phyloP scores from a whole-genome alignment of 1,284 basidiomycete species.

The Moniliella sp. region DNA sequence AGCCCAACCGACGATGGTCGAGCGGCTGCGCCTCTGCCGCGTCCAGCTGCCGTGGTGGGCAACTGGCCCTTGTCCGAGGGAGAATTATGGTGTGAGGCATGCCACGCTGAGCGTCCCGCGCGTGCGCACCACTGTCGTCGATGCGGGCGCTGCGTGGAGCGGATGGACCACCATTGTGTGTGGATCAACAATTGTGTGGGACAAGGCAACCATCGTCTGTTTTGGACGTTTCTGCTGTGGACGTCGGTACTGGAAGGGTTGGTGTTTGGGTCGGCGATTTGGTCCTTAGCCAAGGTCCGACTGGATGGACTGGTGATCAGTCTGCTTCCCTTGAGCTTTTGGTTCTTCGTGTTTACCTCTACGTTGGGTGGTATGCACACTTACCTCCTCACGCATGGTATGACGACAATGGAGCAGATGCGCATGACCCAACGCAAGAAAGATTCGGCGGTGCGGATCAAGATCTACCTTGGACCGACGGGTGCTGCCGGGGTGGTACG shows the following conservation, averaged over 20 bases:
- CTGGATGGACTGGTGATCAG: constrained; percentile 49
- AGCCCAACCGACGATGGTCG: too few relatives aligned
- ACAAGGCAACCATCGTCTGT: constrained; percentile 58
- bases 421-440: constrained; percentile 2
- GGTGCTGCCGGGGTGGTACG: too few relatives aligned
- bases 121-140: constrained; percentile 53
- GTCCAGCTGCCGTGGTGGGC: too few relatives aligned
- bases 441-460: too few relatives aligned
- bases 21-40: too few relatives aligned
- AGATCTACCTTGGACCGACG: too few relatives aligned
- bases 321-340: constrained; percentile 45
- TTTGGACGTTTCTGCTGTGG: constrained; percentile 50
- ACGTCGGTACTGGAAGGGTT: constrained; percentile 43
- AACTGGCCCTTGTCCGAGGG: too few relatives aligned
- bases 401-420: constrained; percentile 60
- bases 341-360: constrained; percentile 49
- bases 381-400: constrained; percentile 44
- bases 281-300: constrained; percentile 22
- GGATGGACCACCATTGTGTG: constrained; percentile 49
- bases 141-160: constrained; percentile 51
- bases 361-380: constrained; percentile 45
- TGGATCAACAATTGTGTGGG: constrained; percentile 65
- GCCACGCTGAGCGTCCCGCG: too few relatives aligned
- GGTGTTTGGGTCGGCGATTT: constrained; percentile 40
- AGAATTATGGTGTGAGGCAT: too few relatives aligned